Base-by-base conservation (phyloP, 2,329 filamentous ascomycete genomes). In the Penicillium expansum region DNA sequence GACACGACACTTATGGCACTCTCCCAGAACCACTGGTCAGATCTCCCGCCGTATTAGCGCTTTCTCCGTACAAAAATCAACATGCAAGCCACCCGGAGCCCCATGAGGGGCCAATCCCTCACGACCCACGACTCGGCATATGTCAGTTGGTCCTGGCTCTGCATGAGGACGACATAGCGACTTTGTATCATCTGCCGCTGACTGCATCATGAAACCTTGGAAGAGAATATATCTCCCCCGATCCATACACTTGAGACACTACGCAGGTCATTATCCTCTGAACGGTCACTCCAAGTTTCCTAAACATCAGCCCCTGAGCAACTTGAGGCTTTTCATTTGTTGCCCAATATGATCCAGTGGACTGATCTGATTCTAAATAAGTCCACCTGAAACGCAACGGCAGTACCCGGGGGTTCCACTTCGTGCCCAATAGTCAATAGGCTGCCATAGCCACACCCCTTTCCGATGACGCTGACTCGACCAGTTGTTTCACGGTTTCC, bases 381-480 rank as follows among this genome's bases (percentile, higher is more conserved):
- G 44, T 42, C 37, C 7, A 53, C 22, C 29, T 55, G 56, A 58
- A 58, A 58, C 41, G 35, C 56, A 45, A 41, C 51, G 52, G 52
- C 45, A 55, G 33, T 33, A 47, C 35, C 56, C 54, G 54, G 48
- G 5, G 48, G 44, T 39, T 45, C 56, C 45, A 49, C 41, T 58
- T 58, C 24, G 45, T 55, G 52, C 56, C 56, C 56, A 58, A 58
- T 56, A 35, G 29, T 38, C 52, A 35, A 55, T 39, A 51, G n/a
- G 48, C 29, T 42, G 30, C 33, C 47, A 51, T 55, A 45, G 52
- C 51, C 32, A 52, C 48, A 35, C 37, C 45, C 18, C 42, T 53
- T 49, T 37, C 35, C 55, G 58, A 39, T 45, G 51, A 20, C 22
- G 22, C 48, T 35, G 33, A 55, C 48, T 45, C 38, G 27, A 20